A percentile compares a stretch with the other conserved stretches of the same genome.
phyloP scores from a whole-genome alignment of 495 filamentous ascomycete species.

The Trichoderma asperelloides region DNA sequence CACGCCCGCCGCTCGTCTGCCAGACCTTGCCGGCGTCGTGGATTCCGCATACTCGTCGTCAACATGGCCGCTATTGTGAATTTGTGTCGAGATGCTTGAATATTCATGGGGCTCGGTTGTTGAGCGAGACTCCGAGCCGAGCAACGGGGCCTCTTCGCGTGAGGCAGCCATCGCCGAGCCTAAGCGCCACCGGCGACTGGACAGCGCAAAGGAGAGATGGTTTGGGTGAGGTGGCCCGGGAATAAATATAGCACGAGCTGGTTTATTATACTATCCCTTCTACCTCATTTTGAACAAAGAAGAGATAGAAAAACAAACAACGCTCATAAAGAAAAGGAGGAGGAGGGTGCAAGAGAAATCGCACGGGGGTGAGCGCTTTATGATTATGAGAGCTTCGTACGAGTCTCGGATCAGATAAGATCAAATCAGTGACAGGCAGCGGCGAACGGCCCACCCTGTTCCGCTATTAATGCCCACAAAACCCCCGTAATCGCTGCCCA shows the following conservation, averaged over 20 bases:
- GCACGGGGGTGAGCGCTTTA: background rate
- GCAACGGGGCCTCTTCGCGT: constrained; percentile 1
- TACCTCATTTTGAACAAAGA: too few species aligned
- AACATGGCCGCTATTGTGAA: background rate
- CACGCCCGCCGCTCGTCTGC: constrained; percentile 1
- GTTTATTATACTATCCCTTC: too few species aligned
- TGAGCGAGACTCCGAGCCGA: background rate
- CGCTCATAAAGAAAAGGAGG: too few species aligned
- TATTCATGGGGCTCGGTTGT: background rate
- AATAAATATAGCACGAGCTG: too few species aligned
- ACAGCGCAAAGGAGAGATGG: background rate
- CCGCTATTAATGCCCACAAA: background rate
- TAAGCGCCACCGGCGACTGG: background rate
- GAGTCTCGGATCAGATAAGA: constrained; percentile 3
- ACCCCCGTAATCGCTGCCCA: background rate
- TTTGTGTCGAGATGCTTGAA: background rate
- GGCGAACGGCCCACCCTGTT: background rate
- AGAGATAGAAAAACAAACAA: too few species aligned
- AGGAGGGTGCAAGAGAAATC: background rate
- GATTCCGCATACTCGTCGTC: background rate
- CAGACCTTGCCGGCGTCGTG: background rate
- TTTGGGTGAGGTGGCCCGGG: background rate
- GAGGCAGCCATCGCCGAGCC: background rate
- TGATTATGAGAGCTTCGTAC: background rate
- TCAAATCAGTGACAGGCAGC: constrained; percentile 4